Base-by-base conservation (phyloP, 2,329 filamentous ascomycete species). In the Fusarium abutilonis region DNA sequence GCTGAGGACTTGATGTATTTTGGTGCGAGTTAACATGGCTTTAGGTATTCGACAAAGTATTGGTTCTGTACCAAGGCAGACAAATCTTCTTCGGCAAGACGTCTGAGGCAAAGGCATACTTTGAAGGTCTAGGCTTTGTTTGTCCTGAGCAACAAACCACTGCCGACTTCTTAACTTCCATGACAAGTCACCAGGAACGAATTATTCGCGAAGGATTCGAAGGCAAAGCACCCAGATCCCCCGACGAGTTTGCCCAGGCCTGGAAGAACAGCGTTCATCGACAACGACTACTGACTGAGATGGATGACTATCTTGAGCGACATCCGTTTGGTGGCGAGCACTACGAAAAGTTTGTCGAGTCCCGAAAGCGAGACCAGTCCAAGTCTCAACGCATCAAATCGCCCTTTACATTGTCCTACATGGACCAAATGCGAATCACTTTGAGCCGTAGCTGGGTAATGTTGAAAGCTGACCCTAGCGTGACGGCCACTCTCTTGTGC, bases 61-160 rank as follows among this genome's bases (percentile, higher is more conserved):
- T 89, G 2, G 78, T 91, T 0, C 80, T 91, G 1, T 88, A 90
- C 68, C 85, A 89, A 63, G 89, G 89, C 9, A 83, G 84, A 45
- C 87, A 89, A 62, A 86, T 89, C 49, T 91, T 70, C 63, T 73
- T 73, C 38, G 71, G 71, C 3, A 64, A 57, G 34, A 68, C 69
- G 2, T 40, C 48, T 4, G 56, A 71, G 15, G 72, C 72, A 10
- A 71, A 64, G 35, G 41, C 54, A 9, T 74, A 74, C 13, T 74
- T 74, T 19, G 63, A 70, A 46, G 50, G 57, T 10, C 57, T 74
- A 49, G 89, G 89, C 0, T 91, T 90, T 60, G 77, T 83, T n/a
- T 89, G 74, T 15, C 77, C 77, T 2, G 71, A 74, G 3, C 72
- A 79, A 29, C 77, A 87, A 67, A 92, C 89, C 0, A 91, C 89